Base-by-base conservation (phyloP, 331 rosid species). In the Phaseolus coccineus region DNA sequence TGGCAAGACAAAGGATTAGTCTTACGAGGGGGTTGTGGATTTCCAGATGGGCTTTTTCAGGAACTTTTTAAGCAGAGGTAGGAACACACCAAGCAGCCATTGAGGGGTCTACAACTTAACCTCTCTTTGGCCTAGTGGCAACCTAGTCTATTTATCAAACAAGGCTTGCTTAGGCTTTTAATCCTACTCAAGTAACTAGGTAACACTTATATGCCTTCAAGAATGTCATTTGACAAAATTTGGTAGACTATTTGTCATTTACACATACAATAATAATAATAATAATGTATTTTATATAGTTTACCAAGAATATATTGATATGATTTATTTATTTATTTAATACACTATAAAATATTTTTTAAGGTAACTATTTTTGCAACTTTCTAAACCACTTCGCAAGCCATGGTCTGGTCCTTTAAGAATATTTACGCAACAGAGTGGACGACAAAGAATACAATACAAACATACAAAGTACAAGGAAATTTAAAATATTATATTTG, bases 351-450 rank as follows among this genome's bases (percentile, higher is more conserved):
- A 46, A 46, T 46, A 46, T 46, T 46, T 46, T 46, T 46, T 46
- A 46, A 11, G 14, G 15, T 12, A 46, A 5, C 1, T 46, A 46
- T 12, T 46, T 46, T 46, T 46, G 1, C 11, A 46, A 46, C 51
- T 4, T 46, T 46, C 51, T 46, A 46, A 46, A 12, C 51, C 15
- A 0, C 1, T 12, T 46, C 3, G 5, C 12, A 46, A 46, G 51
- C 47, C 48, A 46, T 46, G 51, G 14, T 46, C 51, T 19, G 78
- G 53, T 63, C 75, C 56, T n/a, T 35, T 53, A 24, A 11, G 30
- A 40, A 47, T 47, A 74, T 52, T 48, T 73, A 46, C 25, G 48
- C 46, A 83, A 51, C 22, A 30, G 67, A 74, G 53, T 46, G 59
- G 31, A 14, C 37, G 76, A 48, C 51, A 40, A 57, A 69, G 14